These are phyloP conservation scores for Hypsizygus ulmarius DNA, from an alignment of 1,284 basidiomycete species.

Conservation along the genomic window DNA sequence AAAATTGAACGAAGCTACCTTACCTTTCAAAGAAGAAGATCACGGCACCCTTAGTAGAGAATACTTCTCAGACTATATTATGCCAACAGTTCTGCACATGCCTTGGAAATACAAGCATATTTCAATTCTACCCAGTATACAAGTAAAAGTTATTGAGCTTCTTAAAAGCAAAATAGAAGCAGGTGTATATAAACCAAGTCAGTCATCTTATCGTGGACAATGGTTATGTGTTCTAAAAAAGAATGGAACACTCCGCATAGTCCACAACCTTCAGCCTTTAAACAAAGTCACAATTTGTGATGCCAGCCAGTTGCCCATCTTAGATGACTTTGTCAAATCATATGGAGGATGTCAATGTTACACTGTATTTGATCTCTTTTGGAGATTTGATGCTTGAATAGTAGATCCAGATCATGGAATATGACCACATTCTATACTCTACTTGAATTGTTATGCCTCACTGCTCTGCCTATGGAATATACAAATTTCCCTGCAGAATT, in stretches of 20 bases:
- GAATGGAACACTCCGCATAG: constrained; percentile 25
- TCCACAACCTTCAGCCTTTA: constrained; percentile 30
- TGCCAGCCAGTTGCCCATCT: constrained; percentile 28
- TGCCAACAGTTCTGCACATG: constrained; percentile 32
- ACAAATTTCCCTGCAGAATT: constrained; percentile 32
- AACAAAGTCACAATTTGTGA: constrained; percentile 31
- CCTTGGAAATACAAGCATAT: constrained; percentile 37
- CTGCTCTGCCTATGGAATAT: constrained; percentile 32
- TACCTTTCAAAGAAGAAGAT: constrained; percentile 34
- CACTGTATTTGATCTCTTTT: constrained; percentile 32
- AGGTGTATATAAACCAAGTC: constrained; percentile 23
- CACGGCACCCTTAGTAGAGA: constrained; percentile 31
- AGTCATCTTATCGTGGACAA: constrained; percentile 32
- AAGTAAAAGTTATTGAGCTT: constrained; percentile 31
- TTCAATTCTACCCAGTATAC: constrained; percentile 36
- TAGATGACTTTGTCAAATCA: constrained; percentile 33
- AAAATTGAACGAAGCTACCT: constrained; percentile 24
- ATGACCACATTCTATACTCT: constrained; percentile 26
- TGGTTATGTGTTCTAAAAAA: constrained; percentile 40
- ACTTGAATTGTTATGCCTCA: constrained; percentile 19
- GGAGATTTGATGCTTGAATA: constrained; percentile 27
- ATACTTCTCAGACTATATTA: constrained; percentile 36
- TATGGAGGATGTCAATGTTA: constrained; percentile 30
- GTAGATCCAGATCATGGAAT: constrained; percentile 19
- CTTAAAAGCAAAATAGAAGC: constrained; percentile 27